Evolutionary conservation across 192 early-diverging fungal genomes (phyloP), one percentile per base, ranked within the genome.

Genomic region (Rhizophagus sp.): DNA sequence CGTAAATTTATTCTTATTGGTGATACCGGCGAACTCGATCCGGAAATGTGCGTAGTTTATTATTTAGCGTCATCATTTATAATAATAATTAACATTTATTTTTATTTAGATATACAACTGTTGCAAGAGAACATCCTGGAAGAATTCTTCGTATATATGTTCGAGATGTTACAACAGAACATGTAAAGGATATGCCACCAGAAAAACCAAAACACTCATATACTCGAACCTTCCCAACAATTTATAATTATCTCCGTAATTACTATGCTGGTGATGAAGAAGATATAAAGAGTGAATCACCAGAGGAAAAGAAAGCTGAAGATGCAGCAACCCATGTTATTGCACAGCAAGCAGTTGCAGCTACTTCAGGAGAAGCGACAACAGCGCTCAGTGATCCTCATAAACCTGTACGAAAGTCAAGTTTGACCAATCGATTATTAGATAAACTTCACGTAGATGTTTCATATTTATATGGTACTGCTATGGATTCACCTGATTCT

Each of bases 1-100:
- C 89, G 95, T 65, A 92, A 92, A 80, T 98, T 93, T 81, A 93
- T 98, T 75, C 85, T 98, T 13, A 90, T 98, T 6, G 97, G 97
- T 27, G 97, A 98, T 81, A 91, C 92, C 71, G 97, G 96, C 62
- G 95, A 98, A 83, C 86, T 92, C 47, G 97, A 98, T 76, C 87
- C 95, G 67, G 96, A 98, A 83, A 92, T 94, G 73, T 97, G 87
- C 82, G 82, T 83, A 61, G 8, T 10, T 80, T 15, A n/a, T 78
- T 78, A 33, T 17, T 63, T 4, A 57, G 52, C 24, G 30, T 33
- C 49, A 11, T 33, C 49, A 27, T 39, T 71, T 6, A 19, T 66
- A 62, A 25, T 15, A 6, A 36, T 9, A 11, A 44, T 52, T 34
- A 52, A 22, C 22, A 3, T 39, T 79, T 47, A 49, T 24, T 34